Conservation (phyloP, 2,329 filamentous ascomycete genomes). For the Dactylellina sp. region DNA sequence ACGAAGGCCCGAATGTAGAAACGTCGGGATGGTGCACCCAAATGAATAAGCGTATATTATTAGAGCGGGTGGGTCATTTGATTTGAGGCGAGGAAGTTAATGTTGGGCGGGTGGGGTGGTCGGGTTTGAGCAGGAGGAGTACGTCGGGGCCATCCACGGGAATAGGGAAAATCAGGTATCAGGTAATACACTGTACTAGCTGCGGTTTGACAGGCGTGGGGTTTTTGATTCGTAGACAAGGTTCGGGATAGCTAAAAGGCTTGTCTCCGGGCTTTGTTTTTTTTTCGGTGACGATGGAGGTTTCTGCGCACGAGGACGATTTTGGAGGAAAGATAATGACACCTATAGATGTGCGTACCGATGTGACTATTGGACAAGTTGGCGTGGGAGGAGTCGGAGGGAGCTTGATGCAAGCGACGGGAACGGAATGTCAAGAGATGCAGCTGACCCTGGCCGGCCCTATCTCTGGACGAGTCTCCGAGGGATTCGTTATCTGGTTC, state of each 20-base stretch:
- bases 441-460: conserved; percentile 22
- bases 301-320: conserved; percentile 7
- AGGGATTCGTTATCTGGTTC: not conserved
- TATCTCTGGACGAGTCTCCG: not conserved
- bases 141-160: conserved; percentile 41
- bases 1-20: conserved; percentile 18
- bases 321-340: conserved; percentile 9
- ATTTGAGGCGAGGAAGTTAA: conserved; percentile 6
- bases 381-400: no score
- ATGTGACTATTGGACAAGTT: no score
- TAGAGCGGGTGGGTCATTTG: conserved; percentile 44
- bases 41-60: not conserved
- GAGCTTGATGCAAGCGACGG: conserved; percentile 26
- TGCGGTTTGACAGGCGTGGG: no score
- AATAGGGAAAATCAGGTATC: not conserved
- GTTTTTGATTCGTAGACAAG: conserved; percentile 2
- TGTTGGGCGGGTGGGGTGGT: conserved; percentile 52
- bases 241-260: conserved; percentile 16
- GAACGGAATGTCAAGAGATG: conserved; percentile 19
- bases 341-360: conserved; percentile 6
- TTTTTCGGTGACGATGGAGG: not conserved
- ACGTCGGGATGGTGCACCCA: conserved; percentile 3
- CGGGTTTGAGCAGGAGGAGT: conserved; percentile 14
- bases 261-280: no score
- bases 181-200: no score